Base-by-base conservation (phyloP, 768 basidiomycete species). In the Melanogaster broomeanus region DNA sequence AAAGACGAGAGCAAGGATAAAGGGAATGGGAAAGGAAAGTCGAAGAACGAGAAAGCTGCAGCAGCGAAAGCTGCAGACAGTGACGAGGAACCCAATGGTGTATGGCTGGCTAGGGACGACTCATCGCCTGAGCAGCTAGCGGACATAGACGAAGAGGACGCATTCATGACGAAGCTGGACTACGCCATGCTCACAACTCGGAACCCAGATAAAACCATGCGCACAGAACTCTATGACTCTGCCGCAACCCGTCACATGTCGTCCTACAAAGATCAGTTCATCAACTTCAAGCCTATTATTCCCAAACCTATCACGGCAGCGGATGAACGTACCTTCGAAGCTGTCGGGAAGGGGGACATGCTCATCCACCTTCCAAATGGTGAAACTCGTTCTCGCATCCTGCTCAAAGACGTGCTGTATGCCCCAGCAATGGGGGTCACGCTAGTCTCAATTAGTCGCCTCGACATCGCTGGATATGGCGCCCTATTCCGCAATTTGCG, bases 381-480 rank as follows among this genome's bases (percentile, higher is more conserved):
- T 8, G 33, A 15, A 24, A 39, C 25, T 37, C 4, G n/a, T 11
- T 28, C 9, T 27, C 13, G 19, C 5, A 38, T 51, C n/a, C 16
- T 40, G 2, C 18, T 51, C 8, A 34, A 33, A 21, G 44, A 44
- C 28, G 21, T 52, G 52, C 44, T 67, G 5, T 56, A 67, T 19
- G 49, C 51, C 4, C 66, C 60, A 2, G 34, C 45, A 6, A 58
- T 63, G 42, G 59, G 51, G 8, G 48, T 60, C 27, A 64, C 51
- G 3, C 57, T 69, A 0, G 39, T 68, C 13, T 66, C 62, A 0
- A 57, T 65, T 13, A 39, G 51, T 19, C 3, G 9, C 9, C 45
- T 56, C 2, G 24, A 40, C 2, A 18, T 25, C 2, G 44, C 51
- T 1, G 44, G 66, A 0, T 61, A 50, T 46, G 13, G 51, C 0